Evolutionary conservation across 1,139 yeast species (phyloP), one percentile per base, ranked within the genome.

Genomic region (Pichia sp.): DNA sequence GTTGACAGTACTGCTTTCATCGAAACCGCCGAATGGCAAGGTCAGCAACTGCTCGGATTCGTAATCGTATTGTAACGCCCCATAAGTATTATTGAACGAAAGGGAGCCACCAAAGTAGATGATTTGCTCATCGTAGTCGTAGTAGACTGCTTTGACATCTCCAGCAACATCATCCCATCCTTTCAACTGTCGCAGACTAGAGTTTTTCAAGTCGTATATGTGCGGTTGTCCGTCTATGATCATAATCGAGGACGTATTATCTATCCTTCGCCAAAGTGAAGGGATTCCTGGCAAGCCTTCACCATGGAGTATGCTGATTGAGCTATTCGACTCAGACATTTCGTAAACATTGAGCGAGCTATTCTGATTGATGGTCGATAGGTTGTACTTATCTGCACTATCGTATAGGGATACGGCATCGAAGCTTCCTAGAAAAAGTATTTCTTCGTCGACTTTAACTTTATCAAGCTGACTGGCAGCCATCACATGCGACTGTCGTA

Each of bases 41-140:
- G 79, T 70, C 2, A 66, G 57, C 45, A 88, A 71, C 2, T 71
- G 51, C 24, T 75, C 64, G 2, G 79, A 64, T 0, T 77, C 62
- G n/a, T 73, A 67, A 67, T 88, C 78, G 75, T 89, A 92, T 8
- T 83, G 71, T 10, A 89, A 85, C 0, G 81, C 87, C 51, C 93
- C 88, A 58, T 78, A 71, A 0, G 87, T 76, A 45, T 75, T 71
- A 41, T 73, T 59, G 64, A 70, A 85, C 16, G 76, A 69, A 63
- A 93, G 82, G 58, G 81, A 75, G 31, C 99, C 99, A 10, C 98
- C 99, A 52, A 89, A 77, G 65, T 88, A 91, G 0, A 91, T 76
- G 30, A 79, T 61, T 17, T 78, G 73, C 36, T 72, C 70, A 57
- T 78, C 80, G 2, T 73, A 63, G 63, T 79, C 78, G 65, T 77